Percentiles rank a stretch among this genome's conserved stretches.
Evolutionary conservation across 257 asterid species (phyloP).

Genomic region (Nicotiana otophora): DNA sequence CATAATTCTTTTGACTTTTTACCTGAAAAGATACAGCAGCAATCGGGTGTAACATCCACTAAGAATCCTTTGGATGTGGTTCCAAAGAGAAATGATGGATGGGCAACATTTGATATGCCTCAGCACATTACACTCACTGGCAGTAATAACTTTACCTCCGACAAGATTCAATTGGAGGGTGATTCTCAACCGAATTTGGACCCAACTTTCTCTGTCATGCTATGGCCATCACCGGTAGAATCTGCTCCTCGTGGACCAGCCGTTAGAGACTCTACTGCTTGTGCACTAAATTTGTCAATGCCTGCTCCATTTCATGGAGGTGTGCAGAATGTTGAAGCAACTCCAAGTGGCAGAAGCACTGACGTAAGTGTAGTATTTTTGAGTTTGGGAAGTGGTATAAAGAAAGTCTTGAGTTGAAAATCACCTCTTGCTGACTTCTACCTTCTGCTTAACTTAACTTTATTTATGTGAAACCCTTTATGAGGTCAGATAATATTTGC

Average conservation of each 20-base stretch:
- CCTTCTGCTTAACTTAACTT: background rate
- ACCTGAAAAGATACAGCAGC: conserved; percentile 8
- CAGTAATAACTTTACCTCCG: background rate
- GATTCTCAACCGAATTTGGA: conserved; percentile 17
- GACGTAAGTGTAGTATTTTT: conserved; percentile 14
- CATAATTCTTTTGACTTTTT: conserved; percentile 27
- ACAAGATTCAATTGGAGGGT: background rate
- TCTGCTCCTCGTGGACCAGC: conserved; percentile 14
- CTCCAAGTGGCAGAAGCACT: conserved; percentile 16
- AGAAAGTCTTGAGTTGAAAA: background rate
- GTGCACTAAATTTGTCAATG: conserved; percentile 9
- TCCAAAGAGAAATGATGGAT: conserved; percentile 15
- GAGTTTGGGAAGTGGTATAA: conserved; percentile 4
- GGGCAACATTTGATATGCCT: conserved; percentile 16
- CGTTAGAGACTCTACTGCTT: conserved; percentile 12
- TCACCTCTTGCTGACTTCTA: background rate
- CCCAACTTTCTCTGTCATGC: conserved; percentile 26
- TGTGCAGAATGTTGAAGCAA: conserved; percentile 12
- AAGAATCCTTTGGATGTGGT: background rate
- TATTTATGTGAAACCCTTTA: conserved; percentile 1
- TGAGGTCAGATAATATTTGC: background rate
- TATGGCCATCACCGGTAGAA: conserved; percentile 22
- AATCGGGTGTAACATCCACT: conserved; percentile 4
- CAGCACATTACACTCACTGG: conserved; percentile 4
- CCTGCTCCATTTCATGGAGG: conserved; percentile 16